A percentile compares a stretch with the other conserved stretches of the same genome.
These are phyloP conservation scores for Raphanus raphanistrum DNA, from an alignment of 345 rosid genomes.

Conservation along the genomic window DNA sequence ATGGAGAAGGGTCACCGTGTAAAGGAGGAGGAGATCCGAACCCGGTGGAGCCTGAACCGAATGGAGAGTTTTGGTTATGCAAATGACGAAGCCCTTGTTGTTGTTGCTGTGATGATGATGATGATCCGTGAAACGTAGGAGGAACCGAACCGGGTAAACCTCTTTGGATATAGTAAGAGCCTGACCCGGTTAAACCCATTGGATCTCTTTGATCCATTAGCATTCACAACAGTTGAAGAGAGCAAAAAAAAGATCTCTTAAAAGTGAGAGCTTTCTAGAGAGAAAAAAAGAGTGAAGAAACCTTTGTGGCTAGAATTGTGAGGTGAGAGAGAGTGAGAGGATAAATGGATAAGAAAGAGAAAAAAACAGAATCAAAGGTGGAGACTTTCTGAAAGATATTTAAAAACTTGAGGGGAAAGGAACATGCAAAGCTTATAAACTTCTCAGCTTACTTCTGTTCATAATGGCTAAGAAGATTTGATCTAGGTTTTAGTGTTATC, in stretches of 20 bases:
- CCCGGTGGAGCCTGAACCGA: constrained; percentile 53
- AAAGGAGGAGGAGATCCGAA: constrained; percentile 39
- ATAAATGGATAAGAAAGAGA: constrained; percentile 37
- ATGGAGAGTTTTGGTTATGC: constrained; percentile 52
- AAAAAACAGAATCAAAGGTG: constrained; percentile 41
- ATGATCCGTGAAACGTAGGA: constrained; percentile 62
- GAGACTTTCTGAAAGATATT: constrained; percentile 38
- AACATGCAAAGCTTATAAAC: constrained; percentile 41
- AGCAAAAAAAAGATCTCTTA: constrained; percentile 18
- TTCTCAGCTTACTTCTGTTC: constrained; percentile 9
- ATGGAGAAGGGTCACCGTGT: constrained; percentile 31
- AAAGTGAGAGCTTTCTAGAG: background rate
- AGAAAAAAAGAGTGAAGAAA: constrained; percentile 30
- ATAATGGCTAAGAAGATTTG: constrained; percentile 20
- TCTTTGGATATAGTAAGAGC: constrained; percentile 80
- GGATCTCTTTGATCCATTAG: constrained; percentile 93
- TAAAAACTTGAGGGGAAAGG: constrained; percentile 30
- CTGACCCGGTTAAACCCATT: constrained; percentile 71
- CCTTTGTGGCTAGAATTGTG: constrained; percentile 35
- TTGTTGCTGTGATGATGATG: constrained; percentile 16
- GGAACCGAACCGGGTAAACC: constrained; percentile 68
- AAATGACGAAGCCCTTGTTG: constrained; percentile 53
- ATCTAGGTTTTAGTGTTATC: constrained; percentile 4
- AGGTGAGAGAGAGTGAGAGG: constrained; percentile 9
- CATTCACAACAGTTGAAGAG: constrained; percentile 60